Evolutionary conservation across 306 rosid genomes (phyloP), one percentile per base, ranked within the genome.

Genomic region (Acmispon strigosus): DNA sequence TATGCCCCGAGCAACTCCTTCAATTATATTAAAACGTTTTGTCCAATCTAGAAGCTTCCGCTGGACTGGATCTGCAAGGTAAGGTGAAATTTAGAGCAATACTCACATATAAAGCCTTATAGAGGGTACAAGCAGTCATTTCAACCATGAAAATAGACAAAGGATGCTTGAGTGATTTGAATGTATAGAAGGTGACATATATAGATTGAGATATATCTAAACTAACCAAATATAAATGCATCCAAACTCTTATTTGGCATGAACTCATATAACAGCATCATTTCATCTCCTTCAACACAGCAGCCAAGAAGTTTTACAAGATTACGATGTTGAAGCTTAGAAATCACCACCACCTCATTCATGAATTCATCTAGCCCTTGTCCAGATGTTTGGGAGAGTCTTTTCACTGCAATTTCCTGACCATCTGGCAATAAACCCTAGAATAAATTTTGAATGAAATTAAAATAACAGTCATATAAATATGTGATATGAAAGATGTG

Each of bases 261-360:
- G 55, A 73, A 84, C 72, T 84, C 88, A 60, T 84, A 84, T 11
- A 80, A 54, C 20, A 84, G 22, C 76, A 84, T 81, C 54, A 72
- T 84, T 62, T 81, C 83, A 2, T 84, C 85, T 55, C 76, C 73
- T 47, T 84, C 83, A 16, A 77, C 43, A 27, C 85, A 84, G 10
- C 76, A 77, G 3, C 85, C 88, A 29, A 75, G 81, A 55, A 81
- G 74, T 52, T 44, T 81, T 11, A 84, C 85, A 61, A 84, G 85
- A 78, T 81, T 84, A 32, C 85, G 81, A 50, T 84, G 88, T 66
- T 84, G 88, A 55, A 84, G 85, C 42, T 81, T 72, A 12, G 88
- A 84, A 14, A 84, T 84, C 39, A 84, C 80, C 2, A 37, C 44
- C 39, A 84, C 79, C 56, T 84, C 85, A 22, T 84, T 81, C 82